Conservation (phyloP, 495 filamentous ascomycete species). For the Daldinia bambusicola region DNA sequence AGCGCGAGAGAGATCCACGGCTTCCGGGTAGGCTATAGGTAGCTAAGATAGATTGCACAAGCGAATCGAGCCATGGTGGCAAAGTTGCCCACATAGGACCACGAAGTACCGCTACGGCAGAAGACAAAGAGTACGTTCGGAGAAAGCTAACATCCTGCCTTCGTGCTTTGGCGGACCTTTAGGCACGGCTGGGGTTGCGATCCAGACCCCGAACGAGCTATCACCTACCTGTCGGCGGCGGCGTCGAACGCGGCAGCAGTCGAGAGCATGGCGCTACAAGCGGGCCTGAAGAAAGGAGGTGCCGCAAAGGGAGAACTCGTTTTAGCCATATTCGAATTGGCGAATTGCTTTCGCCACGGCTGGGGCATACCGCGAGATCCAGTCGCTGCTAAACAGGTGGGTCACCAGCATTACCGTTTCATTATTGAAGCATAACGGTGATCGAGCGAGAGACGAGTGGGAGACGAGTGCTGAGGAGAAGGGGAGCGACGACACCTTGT, state of each 20-base stretch:
- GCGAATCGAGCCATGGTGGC: conserved; percentile 35
- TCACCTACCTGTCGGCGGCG: conserved; percentile 85
- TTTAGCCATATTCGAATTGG: conserved; percentile 95
- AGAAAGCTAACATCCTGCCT: conserved; percentile 33
- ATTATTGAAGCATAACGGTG: conserved; percentile 30
- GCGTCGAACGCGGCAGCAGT: conserved; percentile 90
- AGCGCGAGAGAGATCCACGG: conserved; percentile 1
- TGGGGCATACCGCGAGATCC: conserved; percentile 94
- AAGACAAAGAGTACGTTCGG: conserved; percentile 14
- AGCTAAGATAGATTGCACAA: conserved; percentile 19
- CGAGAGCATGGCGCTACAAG: conserved; percentile 81
- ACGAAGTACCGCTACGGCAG: conserved; percentile 25
- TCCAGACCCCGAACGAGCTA: conserved; percentile 74
- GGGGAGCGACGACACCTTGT: conserved; percentile 23
- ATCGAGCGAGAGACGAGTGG: conserved; percentile 22
- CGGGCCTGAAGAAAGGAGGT: conserved; percentile 91
- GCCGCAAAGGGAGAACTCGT: conserved; percentile 96
- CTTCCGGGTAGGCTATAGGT: conserved; percentile 10
- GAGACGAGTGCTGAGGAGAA: conserved; percentile 12
- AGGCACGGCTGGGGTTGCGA: conserved; percentile 95
- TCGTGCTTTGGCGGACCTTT: conserved; percentile 14
- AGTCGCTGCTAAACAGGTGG: conserved; percentile 76
- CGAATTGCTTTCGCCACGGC: conserved; percentile 94
- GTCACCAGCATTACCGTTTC: conserved; percentile 39
- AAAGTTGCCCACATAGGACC: conserved; percentile 35